Evolutionary conservation across 2,329 filamentous ascomycete species (phyloP), one percentile per base, ranked within the genome.

Genomic region (Ophiostoma triangulosporum): DNA sequence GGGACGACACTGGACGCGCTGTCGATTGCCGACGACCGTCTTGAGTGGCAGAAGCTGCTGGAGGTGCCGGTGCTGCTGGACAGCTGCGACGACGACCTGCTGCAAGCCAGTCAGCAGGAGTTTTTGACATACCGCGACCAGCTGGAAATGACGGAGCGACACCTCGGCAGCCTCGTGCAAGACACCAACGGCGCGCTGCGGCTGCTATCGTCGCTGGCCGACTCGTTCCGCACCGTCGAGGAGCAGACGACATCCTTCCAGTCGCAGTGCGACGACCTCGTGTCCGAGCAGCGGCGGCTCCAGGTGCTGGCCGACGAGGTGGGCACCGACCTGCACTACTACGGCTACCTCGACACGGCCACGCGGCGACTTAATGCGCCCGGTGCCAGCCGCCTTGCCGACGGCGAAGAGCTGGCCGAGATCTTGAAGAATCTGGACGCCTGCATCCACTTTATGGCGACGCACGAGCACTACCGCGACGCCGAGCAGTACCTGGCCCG

Each of bases 191-290:
- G 77, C 17, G 85, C 89, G 0, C 74, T 98, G 36, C 75, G 81
- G 43, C 74, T 94, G 17, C 75, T 98, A 27, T 83, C 86, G 15
- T 81, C 78, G 0, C 75, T 98, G 15, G 90, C 90, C 14, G 80
- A 84, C 61, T 91, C 90, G 5, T 98, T 98, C 70, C 83, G 84
- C 60, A 75, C 84, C 0, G 91, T 98, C 49, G 89, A 96, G 62
- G 74, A 79, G 9, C 91, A 97, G 69, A 98, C 93, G 0, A 87
- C 85, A n/a, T 84, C 86, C 14, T 97, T 98, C 70, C 87, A 90
- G 65, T 81, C 84, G 48, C 89, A 95, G 67, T 98, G 93, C 68
- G 88, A 96, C 64, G 86, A 88, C 54, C 75, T 98, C 2, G 71
- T 97, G 29, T 74, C 78, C 1, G 90, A 95, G 62, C 89, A 97